Percentiles rank a stretch among this genome's conserved stretches.
phyloP scores from a whole-genome alignment of 2,329 filamentous ascomycete genomes.

The Fusarium equiseti region DNA sequence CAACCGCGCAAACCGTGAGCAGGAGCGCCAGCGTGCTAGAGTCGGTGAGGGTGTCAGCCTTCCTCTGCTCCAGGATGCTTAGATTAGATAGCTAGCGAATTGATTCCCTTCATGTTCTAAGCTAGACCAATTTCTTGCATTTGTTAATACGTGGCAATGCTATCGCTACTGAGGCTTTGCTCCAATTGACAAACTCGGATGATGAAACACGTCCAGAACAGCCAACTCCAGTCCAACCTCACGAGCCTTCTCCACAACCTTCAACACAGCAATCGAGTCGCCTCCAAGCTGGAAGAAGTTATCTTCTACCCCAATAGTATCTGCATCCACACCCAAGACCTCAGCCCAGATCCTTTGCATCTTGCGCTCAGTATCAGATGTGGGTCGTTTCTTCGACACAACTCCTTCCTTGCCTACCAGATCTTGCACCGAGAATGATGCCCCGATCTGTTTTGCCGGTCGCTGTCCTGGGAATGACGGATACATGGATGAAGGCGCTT shows the following conservation, averaged over 20 bases:
- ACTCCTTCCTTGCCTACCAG: too few relatives aligned
- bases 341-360: not conserved
- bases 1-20: not conserved
- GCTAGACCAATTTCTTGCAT: rapidly evolving
- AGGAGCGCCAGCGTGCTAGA: not conserved
- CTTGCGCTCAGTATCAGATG: too few relatives aligned
- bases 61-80: not conserved
- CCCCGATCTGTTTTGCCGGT: too few relatives aligned
- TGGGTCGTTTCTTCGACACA: too few relatives aligned
- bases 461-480: too few relatives aligned
- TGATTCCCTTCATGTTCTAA: not conserved
- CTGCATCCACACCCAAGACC: not conserved
- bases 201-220: not conserved
- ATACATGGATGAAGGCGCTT: too few relatives aligned
- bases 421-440: too few relatives aligned
- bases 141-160: not conserved
- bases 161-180: rapidly evolving
- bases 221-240: not conserved
- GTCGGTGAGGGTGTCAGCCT: not conserved
- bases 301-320: not conserved
- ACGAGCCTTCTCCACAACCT: not conserved
- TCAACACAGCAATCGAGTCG: not conserved
- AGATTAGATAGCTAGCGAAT: not conserved
- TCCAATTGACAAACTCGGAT: not conserved
- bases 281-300: not conserved